These are phyloP conservation scores for Daldinia caldariorum DNA, from an alignment of 495 filamentous ascomycete species.

Conservation along the genomic window DNA sequence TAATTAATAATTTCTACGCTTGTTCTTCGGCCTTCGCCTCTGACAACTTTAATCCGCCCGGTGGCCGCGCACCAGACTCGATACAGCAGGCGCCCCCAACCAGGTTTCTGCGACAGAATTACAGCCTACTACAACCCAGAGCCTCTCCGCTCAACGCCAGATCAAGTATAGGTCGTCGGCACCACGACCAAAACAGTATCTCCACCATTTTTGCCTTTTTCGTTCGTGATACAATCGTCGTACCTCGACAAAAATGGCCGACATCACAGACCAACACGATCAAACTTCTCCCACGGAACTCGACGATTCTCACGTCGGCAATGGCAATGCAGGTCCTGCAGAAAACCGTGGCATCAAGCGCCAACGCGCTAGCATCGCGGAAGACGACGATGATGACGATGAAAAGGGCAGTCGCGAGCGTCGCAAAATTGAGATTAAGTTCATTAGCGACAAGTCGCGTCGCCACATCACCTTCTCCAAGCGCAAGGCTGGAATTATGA, in stretches of 20 bases:
- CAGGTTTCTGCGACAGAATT: conserved; percentile 63
- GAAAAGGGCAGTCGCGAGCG: conserved; percentile 98
- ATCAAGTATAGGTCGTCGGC: conserved; percentile 68
- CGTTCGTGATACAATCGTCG: conserved; percentile 60
- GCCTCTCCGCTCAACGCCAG: conserved; percentile 63
- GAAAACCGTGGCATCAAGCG: conserved; percentile 91
- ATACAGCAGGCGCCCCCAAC: conserved; percentile 63
- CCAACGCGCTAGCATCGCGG: conserved; percentile 78
- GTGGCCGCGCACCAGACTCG: conserved; percentile 58
- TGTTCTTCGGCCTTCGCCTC: conserved; percentile 54
- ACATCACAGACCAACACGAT: conserved; percentile 70
- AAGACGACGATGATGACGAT: conserved; percentile 98
- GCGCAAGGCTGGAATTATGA: conserved; percentile 99
- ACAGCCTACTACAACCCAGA: conserved; percentile 52
- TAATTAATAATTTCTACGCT: conserved; percentile 31
- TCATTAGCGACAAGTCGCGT: conserved; percentile 99
- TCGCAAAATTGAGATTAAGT: conserved; percentile 99
- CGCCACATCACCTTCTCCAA: conserved; percentile 99
- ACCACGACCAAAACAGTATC: conserved; percentile 67
- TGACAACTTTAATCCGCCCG: conserved; percentile 52
- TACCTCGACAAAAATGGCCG: conserved; percentile 62
- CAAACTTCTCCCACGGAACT: conserved; percentile 68
- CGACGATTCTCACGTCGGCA: conserved; percentile 71
- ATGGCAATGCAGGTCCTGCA: conserved; percentile 65
- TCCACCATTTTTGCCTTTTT: conserved; percentile 62